These are phyloP conservation scores for Rhynchospora pubera DNA, from an alignment of 176 grass and related monocot genomes.

Conservation along the genomic window DNA sequence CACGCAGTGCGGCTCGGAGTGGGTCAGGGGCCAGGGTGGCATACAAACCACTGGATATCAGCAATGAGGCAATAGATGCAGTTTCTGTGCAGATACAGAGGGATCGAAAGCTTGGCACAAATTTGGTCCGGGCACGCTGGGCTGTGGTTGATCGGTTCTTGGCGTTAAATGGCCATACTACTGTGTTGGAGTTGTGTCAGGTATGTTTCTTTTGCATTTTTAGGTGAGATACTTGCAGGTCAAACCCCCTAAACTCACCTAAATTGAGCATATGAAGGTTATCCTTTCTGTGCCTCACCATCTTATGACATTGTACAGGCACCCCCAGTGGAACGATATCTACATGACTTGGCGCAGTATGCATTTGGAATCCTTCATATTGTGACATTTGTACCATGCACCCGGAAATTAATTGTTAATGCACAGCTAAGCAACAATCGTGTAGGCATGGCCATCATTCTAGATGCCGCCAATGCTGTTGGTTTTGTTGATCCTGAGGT, in stretches of 20 bases:
- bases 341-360: constrained; percentile 90
- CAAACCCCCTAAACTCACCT: not conserved
- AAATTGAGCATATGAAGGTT: not conserved
- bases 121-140: constrained; percentile 80
- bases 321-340: constrained; percentile 66
- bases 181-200: constrained; percentile 86
- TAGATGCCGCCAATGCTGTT: constrained; percentile 72
- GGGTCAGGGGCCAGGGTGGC: constrained; percentile 73
- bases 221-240: not conserved
- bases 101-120: constrained; percentile 87
- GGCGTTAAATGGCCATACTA: constrained; percentile 79
- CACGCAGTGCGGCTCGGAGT: constrained; percentile 61
- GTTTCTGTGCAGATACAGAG: constrained; percentile 86
- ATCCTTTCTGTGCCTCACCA: not conserved
- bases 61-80: constrained; percentile 87
- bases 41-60: constrained; percentile 89
- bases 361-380: constrained; percentile 95
- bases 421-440: constrained; percentile 79
- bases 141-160: constrained; percentile 73
- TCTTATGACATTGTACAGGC: constrained; percentile 42
- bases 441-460: constrained; percentile 69
- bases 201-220: constrained; percentile 30
- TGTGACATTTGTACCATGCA: constrained; percentile 66
- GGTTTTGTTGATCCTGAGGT: constrained; percentile 95
- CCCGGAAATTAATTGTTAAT: constrained; percentile 82